Conservation (phyloP, 2,329 filamentous ascomycete species). For the Fusarium robinianum region DNA sequence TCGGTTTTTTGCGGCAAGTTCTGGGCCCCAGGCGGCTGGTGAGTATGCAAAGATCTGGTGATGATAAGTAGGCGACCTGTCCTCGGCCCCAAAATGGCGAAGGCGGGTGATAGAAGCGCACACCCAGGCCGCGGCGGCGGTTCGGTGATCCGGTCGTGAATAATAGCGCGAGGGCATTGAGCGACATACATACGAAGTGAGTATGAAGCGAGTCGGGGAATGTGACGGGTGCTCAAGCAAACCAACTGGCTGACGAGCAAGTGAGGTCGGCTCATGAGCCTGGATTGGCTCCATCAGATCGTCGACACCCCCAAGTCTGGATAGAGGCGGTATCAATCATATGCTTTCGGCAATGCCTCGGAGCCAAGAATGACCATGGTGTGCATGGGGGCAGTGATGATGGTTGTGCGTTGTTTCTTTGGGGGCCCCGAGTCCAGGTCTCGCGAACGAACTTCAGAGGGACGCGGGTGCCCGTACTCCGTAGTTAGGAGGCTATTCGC, state of each 20-base stretch:
- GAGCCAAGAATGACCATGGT: conserved; percentile 17
- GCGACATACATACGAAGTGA: conserved; percentile 14
- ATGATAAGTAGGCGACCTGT: conserved; percentile 17
- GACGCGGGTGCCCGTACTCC: too few relatives aligned
- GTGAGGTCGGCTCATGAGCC: conserved; percentile 7
- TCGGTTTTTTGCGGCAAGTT: too few relatives aligned
- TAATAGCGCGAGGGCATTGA: conserved; percentile 18
- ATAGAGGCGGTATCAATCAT: conserved; percentile 26
- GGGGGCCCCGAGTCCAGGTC: conserved; percentile 12
- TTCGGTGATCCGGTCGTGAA: conserved; percentile 19
- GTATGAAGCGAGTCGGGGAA: too few relatives aligned
- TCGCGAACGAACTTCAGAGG: background rate
- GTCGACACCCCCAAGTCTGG: conserved; percentile 11
- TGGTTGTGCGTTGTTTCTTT: conserved; percentile 29
- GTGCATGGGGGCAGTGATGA: conserved; percentile 21
- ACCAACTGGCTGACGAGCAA: conserved; percentile 3
- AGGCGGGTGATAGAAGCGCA: conserved; percentile 15
- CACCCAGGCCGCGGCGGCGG: conserved; percentile 17
- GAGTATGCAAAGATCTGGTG: conserved; percentile 32
- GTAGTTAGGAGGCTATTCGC: too few relatives aligned
- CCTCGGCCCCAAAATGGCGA: conserved; percentile 8
- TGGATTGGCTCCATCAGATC: conserved; percentile 14
- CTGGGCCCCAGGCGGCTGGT: conserved; percentile 14
- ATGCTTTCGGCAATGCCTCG: conserved; percentile 35
- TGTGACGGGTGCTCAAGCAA: conserved; percentile 4